Evolutionary conservation across 352 stramenopile genomes (phyloP), one percentile per base, ranked within the genome.

Genomic region (Elongisporangium anandrum): DNA sequence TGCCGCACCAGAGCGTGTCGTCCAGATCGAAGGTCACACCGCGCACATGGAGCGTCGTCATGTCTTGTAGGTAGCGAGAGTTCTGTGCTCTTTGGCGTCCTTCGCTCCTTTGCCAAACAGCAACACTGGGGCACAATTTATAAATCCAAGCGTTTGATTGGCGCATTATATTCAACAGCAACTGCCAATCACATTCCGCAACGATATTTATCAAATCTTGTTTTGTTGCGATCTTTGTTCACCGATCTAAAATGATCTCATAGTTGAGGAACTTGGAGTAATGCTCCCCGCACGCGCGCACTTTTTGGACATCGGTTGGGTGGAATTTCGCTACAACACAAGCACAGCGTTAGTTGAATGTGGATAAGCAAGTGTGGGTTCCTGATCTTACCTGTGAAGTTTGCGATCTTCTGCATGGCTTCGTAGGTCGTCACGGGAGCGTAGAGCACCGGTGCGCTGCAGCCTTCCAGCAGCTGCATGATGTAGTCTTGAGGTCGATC

Each of bases 181-280:
- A 45, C 34, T 17, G 34, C 34, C 34, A 45, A 45, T 45, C 34
- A 45, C 9, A 45, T 45, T 17, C 9, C 10, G 24, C 24, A 34
- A 45, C 34, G 10, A 45, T 45, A 45, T 45, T 45, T 45, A 45
- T 7, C 34, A 45, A 17, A 45, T 45, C 13, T 45, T 45, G 8
- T 41, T 15, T 41, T 41, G 2, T 45, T 45, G 34, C 8, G 50
- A 39, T 38, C 20, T 39, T 55, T 20, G 20, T 56, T 48, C 68
- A 84, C 65, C 66, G 69, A 57, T 81, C 68, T 21, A 90, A 68
- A 50, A 90, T 80, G 19, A 81, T 69, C 57, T 94, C 81, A 71
- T 95, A 92, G 65, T 95, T 68, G 50, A 96, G 84, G 56, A 87
- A 71, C 56, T 77, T 77, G 51, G 80, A 86, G 67, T 97, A 97